Percentiles rank a stretch among this genome's conserved stretches.
phyloP scores from a whole-genome alignment of 306 rosid species.

The Vicia faba region DNA sequence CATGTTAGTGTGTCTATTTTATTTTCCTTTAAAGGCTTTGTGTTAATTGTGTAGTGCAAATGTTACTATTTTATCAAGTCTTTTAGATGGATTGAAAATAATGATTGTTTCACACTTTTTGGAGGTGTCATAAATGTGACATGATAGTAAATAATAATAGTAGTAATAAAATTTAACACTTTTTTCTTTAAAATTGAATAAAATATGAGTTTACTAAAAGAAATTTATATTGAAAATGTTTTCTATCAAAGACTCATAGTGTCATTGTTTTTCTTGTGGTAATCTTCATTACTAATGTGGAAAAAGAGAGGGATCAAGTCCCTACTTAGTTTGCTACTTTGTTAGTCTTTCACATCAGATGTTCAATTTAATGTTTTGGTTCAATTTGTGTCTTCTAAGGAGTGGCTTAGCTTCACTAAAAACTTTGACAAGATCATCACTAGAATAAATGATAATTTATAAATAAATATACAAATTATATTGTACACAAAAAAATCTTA shows the following conservation, averaged over 20 bases:
- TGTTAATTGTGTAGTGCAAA: slow-evolving; percentile 17
- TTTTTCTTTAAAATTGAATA: too few relatives aligned
- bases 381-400: slow-evolving; percentile 22
- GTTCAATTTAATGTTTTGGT: slow-evolving; percentile 18
- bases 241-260: background rate
- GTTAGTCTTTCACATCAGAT: slow-evolving; percentile 42
- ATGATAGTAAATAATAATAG: background rate
- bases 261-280: slow-evolving; percentile 5
- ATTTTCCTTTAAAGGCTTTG: background rate
- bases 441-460: too few relatives aligned
- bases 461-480: too few relatives aligned
- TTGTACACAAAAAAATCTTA: too few relatives aligned
- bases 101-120: slow-evolving; percentile 8
- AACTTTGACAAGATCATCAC: too few relatives aligned
- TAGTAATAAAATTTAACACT: too few relatives aligned
- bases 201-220: background rate
- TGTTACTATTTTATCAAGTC: slow-evolving; percentile 23
- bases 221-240: background rate
- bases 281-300: slow-evolving; percentile 9
- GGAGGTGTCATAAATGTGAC: background rate
- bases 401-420: too few relatives aligned
- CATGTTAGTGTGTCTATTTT: slow-evolving; percentile 1
- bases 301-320: slow-evolving; percentile 8
- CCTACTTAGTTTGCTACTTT: slow-evolving; percentile 33
- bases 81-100: slow-evolving; percentile 32